Base-by-base conservation (phyloP, 129 eudicot genomes). In the Mikania micrantha region DNA sequence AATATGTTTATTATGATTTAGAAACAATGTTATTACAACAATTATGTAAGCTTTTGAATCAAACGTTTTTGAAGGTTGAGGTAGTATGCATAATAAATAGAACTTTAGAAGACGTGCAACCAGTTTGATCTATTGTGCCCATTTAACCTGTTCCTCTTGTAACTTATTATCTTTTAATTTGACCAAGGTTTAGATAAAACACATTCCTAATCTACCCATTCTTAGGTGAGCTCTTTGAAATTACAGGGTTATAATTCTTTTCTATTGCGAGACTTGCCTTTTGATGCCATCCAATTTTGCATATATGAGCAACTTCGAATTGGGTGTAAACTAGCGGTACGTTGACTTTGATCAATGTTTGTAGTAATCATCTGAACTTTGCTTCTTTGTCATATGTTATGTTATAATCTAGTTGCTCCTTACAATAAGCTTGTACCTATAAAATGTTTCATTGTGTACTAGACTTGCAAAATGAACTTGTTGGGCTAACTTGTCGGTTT, bases 271-370 rank as follows among this genome's bases (percentile, higher is more conserved):
- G 97, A 91, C 79, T 81, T 91, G 84, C 97, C 97, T 48, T 91
- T 91, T 75, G 97, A 91, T 53, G 97, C 97, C 15, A 63, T 91
- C 58, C 97, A 91, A 32, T 91, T 91, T 75, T 91, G 97, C 82
- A 72, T 91, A 63, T 91, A 91, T 45, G 95, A 87, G 83, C 95
- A 91, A 74, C 90, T 91, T 66, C 84, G 93, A 36, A 74, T 85
- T 21, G 97, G 97, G 24, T 91, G 85, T 76, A 87, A 91, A 78
- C 76, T 91, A 72, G 95, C 90, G 49, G 97, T 87, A 81, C 79
- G 97, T 65, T 75, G 74, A 71, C 50, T 66, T 72, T 36, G 49
- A 6, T 45, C 49, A 29, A 9, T 15, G 42, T 70, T 28, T 36
- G 31, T 7, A 22, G 32, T 17, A 44, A 47, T 9, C 42, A 40